Conservation (phyloP, 2,329 filamentous ascomycete genomes). For the Alternaria angustiovoidea region DNA sequence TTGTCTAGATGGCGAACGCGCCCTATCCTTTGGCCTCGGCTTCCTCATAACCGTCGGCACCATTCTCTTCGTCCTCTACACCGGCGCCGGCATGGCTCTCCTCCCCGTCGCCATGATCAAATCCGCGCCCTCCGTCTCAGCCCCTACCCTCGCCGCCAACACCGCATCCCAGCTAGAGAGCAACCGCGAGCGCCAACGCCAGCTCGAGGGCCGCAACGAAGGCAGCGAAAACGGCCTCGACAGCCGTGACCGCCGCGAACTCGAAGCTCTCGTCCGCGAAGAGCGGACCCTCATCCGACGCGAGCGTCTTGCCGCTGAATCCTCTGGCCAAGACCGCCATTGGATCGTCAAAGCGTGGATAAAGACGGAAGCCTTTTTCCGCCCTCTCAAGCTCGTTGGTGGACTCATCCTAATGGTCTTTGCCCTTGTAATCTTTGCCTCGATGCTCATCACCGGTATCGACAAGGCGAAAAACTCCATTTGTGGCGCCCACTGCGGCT, state of each 20-base stretch:
- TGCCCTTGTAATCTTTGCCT: constrained; percentile 80
- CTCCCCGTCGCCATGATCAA: constrained; percentile 92
- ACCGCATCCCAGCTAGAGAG: constrained; percentile 82
- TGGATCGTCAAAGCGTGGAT: constrained; percentile 78
- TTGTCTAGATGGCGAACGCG: constrained; percentile 78
- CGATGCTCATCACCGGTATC: constrained; percentile 93
- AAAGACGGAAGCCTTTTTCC: constrained; percentile 81
- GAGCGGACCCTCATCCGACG: constrained; percentile 91
- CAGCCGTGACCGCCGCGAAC: constrained; percentile 84
- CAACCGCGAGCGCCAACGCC: constrained; percentile 90
- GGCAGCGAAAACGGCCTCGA: constrained; percentile 79
- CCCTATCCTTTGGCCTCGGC: constrained; percentile 87
- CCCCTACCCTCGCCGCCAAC: constrained; percentile 76
- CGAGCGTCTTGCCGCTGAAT: constrained; percentile 85
- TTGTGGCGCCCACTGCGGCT: constrained; percentile 90
- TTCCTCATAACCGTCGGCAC: constrained; percentile 89
- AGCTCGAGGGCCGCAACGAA: constrained; percentile 84
- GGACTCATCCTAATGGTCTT: constrained; percentile 80
- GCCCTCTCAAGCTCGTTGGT: constrained; percentile 86
- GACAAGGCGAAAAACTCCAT: constrained; percentile 97
- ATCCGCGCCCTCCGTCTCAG: constrained; percentile 85
- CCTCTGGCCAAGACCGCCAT: constrained; percentile 77
- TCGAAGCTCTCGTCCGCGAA: constrained; percentile 86
- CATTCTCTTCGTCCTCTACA: constrained; percentile 86
- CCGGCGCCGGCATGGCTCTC: constrained; percentile 84